Base-by-base conservation (phyloP, 495 filamentous ascomycete species). In the Pyronema omphalodes region DNA sequence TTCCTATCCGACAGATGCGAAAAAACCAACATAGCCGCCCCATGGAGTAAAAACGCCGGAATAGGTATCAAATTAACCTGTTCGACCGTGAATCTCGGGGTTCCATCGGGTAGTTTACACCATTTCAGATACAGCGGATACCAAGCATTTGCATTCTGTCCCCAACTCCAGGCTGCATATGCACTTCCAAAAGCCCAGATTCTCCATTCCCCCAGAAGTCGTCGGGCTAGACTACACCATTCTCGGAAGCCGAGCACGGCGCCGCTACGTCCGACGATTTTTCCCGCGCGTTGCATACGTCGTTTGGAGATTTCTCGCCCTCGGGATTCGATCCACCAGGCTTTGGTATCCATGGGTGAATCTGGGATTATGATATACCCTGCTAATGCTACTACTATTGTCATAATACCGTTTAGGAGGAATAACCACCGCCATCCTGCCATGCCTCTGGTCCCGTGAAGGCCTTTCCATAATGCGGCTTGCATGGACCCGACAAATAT, bases 351-450 rank as follows among this genome's bases (percentile, higher is more conserved):
- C 19, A 37, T 29, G 33, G 55, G 52, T 15, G 14, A 23, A 35
- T 44, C 46, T 12, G 53, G 37, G 11, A 55, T 29, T 11, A 58
- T 23, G n/a, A 14, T 12, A 53, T 37, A 55, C 37, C 53, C 53
- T 6, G 37, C 56, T 9, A 51, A 29, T n/a, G 46, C 45, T 29
- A 44, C n/a, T 6, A 58, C 23, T 44, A 52, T 34, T 37, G 56
- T 55, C 52, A 55, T 55, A n/a, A 55, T n/a, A 7, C 53, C 53
- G 15, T 49, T 55, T 15, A 51, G 36, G 7, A 41, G 11, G 7
- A 58, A 46, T 8, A 55, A 33, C 56, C 37, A 55, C 19, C 45
- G 46, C 56, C 56, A 58, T 9, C 46, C 53, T 1, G 52, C 36
- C 15, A 53, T 37, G n/a, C 48, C 52, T 37, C 15, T 11, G 34